A percentile compares a stretch with the other conserved stretches of the same genome.
These are phyloP conservation scores for Lonicera japonica DNA, from an alignment of 129 eudicot species.

Conservation along the genomic window DNA sequence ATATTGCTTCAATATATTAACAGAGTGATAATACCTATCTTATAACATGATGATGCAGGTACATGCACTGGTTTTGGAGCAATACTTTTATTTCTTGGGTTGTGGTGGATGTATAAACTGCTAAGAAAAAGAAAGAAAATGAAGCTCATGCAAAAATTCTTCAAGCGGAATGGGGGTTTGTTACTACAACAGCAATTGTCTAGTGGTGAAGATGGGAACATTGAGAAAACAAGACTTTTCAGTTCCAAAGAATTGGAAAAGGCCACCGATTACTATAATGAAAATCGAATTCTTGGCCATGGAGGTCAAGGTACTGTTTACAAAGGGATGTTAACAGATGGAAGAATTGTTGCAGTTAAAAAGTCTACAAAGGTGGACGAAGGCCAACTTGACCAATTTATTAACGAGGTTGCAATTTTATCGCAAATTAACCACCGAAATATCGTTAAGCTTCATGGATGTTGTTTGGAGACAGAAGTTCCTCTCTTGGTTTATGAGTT, in stretches of 20 bases:
- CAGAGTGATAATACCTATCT: neutral
- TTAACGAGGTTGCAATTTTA: neutral
- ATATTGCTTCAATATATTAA: no score
- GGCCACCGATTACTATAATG: neutral
- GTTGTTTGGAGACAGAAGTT: no score
- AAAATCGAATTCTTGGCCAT: neutral
- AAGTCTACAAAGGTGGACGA: neutral
- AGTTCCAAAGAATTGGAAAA: neutral
- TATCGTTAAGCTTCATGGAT: no score
- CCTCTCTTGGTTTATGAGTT: neutral
- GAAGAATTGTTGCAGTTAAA: constrained; percentile 1
- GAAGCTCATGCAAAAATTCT: no score
- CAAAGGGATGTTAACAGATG: neutral
- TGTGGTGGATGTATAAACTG: neutral
- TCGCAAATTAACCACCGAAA: no score
- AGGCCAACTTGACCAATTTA: neutral
- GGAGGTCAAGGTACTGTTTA: neutral
- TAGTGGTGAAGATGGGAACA: neutral
- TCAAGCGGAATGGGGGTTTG: neutral
- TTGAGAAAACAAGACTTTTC: neutral
- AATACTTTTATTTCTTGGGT: neutral
- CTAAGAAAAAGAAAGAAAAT: neutral
- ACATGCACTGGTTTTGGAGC: neutral
- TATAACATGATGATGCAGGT: neutral
- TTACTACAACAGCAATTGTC: neutral